A percentile compares a stretch with the other conserved stretches of the same genome.
Conservation (phyloP, 805 yeast species). For the Candida odintsovae region DNA sequence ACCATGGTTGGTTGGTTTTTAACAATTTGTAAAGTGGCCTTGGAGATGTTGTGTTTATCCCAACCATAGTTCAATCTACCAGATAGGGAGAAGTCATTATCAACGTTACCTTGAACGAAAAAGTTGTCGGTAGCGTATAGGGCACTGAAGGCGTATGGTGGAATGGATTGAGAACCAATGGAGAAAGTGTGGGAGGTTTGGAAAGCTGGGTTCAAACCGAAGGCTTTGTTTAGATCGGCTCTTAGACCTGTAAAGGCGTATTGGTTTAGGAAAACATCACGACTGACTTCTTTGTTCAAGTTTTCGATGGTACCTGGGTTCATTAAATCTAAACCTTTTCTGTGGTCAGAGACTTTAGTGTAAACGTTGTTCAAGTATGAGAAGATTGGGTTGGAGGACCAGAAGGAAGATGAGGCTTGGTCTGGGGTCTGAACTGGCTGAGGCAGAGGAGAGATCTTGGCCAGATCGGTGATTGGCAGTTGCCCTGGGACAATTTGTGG, state of each 20-base stretch:
- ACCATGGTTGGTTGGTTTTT: constrained; percentile 88
- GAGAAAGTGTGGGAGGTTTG: constrained; percentile 94
- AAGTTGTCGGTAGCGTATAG: constrained; percentile 80
- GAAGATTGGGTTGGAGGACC: constrained; percentile 66
- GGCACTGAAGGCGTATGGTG: constrained; percentile 88
- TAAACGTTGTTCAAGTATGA: constrained; percentile 74
- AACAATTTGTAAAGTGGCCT: constrained; percentile 83
- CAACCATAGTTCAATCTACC: constrained; percentile 92
- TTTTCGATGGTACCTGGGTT: constrained; percentile 96
- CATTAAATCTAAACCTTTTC: constrained; percentile 72
- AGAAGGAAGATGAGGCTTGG: constrained; percentile 5
- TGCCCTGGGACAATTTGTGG: not conserved
- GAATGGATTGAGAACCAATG: constrained; percentile 77
- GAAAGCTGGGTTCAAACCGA: constrained; percentile 88
- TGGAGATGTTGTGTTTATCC: constrained; percentile 72
- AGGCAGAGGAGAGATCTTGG: constrained; percentile 7
- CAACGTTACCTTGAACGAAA: constrained; percentile 88
- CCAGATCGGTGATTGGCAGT: not conserved
- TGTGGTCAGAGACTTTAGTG: constrained; percentile 65
- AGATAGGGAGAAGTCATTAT: constrained; percentile 75
- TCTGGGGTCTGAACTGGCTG: not conserved
- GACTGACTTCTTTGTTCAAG: constrained; percentile 85
- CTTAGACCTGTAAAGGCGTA: constrained; percentile 92
- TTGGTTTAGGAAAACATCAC: constrained; percentile 87
- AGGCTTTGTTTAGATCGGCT: constrained; percentile 92